Percentiles rank a stretch among this genome's conserved stretches.
These are phyloP conservation scores for Zygoascus tannicola DNA, from an alignment of 805 yeast genomes.

Conservation along the genomic window DNA sequence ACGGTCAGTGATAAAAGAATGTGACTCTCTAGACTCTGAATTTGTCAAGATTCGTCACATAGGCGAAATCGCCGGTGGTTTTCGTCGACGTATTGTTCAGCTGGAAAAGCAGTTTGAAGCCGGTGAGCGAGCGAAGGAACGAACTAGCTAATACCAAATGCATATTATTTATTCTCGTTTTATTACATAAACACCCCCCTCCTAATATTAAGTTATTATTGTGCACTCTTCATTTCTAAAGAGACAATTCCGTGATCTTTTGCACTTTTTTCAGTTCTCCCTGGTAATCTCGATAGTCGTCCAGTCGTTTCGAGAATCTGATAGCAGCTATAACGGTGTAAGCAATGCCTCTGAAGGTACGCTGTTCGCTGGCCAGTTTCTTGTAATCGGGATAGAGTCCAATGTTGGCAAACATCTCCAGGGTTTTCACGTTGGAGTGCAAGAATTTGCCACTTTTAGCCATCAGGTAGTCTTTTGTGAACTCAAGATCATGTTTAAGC, in stretches of 20 bases:
- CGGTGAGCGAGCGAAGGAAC: neutral
- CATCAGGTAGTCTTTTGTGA: conserved; percentile 26
- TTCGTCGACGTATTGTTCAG: conserved; percentile 29
- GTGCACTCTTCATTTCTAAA: neutral
- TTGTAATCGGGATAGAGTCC: conserved; percentile 14
- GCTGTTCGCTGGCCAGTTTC: conserved; percentile 4
- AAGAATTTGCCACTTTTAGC: conserved; percentile 24
- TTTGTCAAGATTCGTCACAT: conserved; percentile 47
- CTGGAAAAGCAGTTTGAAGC: conserved; percentile 27
- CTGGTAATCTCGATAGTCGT: conserved; percentile 9
- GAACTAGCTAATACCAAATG: neutral
- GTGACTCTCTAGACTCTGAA: conserved; percentile 43
- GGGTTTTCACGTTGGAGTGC: conserved; percentile 22
- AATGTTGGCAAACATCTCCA: conserved; percentile 20
- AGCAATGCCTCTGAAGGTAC: conserved; percentile 21
- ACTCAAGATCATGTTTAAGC: conserved; percentile 21
- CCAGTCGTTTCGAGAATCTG: conserved; percentile 20
- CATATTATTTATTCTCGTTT: neutral
- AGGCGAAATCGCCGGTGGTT: conserved; percentile 35
- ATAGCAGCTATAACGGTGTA: conserved; percentile 24
- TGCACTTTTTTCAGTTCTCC: neutral
- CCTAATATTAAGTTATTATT: neutral
- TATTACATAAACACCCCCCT: neutral
- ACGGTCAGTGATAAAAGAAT: conserved; percentile 31
- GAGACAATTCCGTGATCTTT: neutral